These are phyloP conservation scores for Spergularia bocconei DNA, from an alignment of 148 eudicot genomes.

Conservation along the genomic window DNA sequence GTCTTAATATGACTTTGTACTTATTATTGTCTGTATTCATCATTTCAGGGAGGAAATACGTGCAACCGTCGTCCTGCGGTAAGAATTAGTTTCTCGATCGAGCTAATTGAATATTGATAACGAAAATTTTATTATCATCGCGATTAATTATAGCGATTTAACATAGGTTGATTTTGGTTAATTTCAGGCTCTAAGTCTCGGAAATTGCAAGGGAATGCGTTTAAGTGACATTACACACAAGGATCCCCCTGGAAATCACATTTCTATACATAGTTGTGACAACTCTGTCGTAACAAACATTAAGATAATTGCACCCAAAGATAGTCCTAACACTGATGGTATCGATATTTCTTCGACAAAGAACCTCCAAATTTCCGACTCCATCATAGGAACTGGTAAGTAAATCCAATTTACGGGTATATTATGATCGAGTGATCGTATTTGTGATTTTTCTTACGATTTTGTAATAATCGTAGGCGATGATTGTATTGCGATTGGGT, in stretches of 20 bases:
- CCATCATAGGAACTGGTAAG: constrained; percentile 17
- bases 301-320: constrained; percentile 14
- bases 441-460: too few species aligned
- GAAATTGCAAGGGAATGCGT: not conserved
- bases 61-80: constrained; percentile 8
- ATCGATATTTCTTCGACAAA: constrained; percentile 5
- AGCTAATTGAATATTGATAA: not conserved
- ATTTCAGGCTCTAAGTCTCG: constrained; percentile 8
- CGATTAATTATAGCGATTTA: not conserved
- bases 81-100: not conserved
- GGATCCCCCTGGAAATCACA: constrained; percentile 8
- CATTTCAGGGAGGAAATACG: not conserved
- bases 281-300: constrained; percentile 14
- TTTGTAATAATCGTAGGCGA: constrained; percentile 33
- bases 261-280: constrained; percentile 13
- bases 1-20: not conserved
- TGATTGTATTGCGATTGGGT: constrained; percentile 46
- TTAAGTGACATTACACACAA: not conserved
- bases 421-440: too few species aligned
- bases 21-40: too few species aligned
- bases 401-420: not conserved
- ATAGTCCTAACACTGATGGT: constrained; percentile 27
- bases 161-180: not conserved
- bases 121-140: not conserved
- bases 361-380: constrained; percentile 2